Base-by-base conservation (phyloP, 2,329 filamentous ascomycete species). In the Calycina herbarum region DNA sequence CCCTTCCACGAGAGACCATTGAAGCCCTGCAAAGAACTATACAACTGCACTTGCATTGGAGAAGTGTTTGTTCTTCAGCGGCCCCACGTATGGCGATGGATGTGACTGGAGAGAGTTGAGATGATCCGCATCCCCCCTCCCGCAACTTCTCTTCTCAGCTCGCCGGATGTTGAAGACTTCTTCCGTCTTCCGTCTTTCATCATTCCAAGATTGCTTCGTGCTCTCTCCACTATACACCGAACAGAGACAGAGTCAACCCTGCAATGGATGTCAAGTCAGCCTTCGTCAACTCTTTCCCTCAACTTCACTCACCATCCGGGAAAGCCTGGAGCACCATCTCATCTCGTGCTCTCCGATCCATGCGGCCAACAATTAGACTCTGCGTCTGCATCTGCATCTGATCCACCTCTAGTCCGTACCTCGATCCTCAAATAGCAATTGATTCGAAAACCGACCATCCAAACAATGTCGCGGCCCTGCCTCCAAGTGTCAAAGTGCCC, bases 41-140 rank as follows among this genome's bases (percentile, higher is more conserved):
- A 24, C n/a, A 51, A 51, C n/a, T 11, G 48, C 48, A 51, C n/a
- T 51, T 27, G 48, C 48, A 24, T 27, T 24, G 3, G 10, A 13
- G 20, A 24, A 51, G 3, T 10, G 8, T 51, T 51, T 3, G 7
- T 51, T 27, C 48, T 51, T 51, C 48, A 51, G 48, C 48, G 48
- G 48, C n/a, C 48, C 48, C 48, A 51, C 48, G 48, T 24, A 24
- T 51, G 20, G 8, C 2, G 24, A 51, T 13, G 20, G 10, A 24
- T 27, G 20, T 51, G 20, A 51, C 48, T 51, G 48, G 48, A 51
- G 48, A 24, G 20, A 27, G 48, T 51, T 24, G 48, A 51, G 48
- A 51, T 51, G 48, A 51, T 24, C 48, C 45, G 8, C 45, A 51
- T 51, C 48, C 48, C 48, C 24, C 45, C 45, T 48, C 45, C 45